These are phyloP conservation scores for Elsinoe batatas DNA, from an alignment of 2,329 filamentous ascomycete genomes.

Conservation along the genomic window DNA sequence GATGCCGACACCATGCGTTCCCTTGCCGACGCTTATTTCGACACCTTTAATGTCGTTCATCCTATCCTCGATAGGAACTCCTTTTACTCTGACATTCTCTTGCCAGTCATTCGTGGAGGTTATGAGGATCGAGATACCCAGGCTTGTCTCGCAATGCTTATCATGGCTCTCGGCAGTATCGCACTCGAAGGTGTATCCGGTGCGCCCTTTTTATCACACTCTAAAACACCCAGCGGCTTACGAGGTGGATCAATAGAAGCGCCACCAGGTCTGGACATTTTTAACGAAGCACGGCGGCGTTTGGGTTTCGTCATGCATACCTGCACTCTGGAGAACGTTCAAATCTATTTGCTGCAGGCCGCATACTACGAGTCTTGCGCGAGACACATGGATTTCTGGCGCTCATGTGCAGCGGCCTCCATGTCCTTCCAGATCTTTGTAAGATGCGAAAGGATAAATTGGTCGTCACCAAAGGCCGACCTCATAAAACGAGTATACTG, in stretches of 20 bases:
- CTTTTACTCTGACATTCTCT: slow-evolving; percentile 42
- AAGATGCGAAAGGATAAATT: slow-evolving; percentile 38
- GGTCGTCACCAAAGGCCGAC: slow-evolving; percentile 40
- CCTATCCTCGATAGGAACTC: slow-evolving; percentile 49
- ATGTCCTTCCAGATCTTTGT: slow-evolving; percentile 48
- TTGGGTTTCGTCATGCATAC: slow-evolving; percentile 49
- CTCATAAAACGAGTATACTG: slow-evolving; percentile 48
- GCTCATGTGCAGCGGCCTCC: slow-evolving; percentile 46
- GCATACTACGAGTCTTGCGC: slow-evolving; percentile 47
- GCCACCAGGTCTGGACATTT: slow-evolving; percentile 49
- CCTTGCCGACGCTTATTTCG: slow-evolving; percentile 48
- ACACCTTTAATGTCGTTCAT: slow-evolving; percentile 49
- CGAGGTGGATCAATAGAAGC: slow-evolving; percentile 40
- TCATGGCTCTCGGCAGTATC: slow-evolving; percentile 51
- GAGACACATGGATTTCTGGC: slow-evolving; percentile 48
- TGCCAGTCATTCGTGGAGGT: slow-evolving; percentile 37
- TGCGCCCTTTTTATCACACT: slow-evolving; percentile 35
- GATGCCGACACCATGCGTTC: slow-evolving; percentile 42
- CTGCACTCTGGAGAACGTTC: slow-evolving; percentile 49
- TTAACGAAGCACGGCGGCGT: slow-evolving; percentile 53
- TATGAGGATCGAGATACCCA: slow-evolving; percentile 41
- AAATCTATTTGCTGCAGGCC: slow-evolving; percentile 48
- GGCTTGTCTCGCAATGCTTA: slow-evolving; percentile 46
- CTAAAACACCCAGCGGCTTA: slow-evolving; percentile 42
- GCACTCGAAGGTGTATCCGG: slow-evolving; percentile 44